Conservation (phyloP, 768 basidiomycete genomes). For the Naganishia antarctica region DNA sequence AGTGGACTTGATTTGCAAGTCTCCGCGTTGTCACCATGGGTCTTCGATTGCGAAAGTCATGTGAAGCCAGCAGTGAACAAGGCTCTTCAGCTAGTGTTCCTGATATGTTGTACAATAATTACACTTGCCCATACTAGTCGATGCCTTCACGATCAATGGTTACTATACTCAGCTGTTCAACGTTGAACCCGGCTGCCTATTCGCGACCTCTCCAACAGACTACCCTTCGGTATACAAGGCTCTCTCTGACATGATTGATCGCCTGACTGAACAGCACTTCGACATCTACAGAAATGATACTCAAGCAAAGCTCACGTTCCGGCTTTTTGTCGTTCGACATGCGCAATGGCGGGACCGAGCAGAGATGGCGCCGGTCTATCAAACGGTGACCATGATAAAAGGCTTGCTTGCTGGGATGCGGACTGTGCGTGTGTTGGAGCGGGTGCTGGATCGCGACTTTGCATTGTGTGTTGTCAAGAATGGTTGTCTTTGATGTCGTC, state of each 20-base stretch:
- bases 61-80: no score
- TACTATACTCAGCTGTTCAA: slow-evolving; percentile 1
- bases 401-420: no score
- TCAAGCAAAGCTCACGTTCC: not conserved
- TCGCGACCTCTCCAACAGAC: not conserved
- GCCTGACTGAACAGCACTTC: not conserved
- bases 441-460: slow-evolving; percentile 4
- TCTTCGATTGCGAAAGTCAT: no score
- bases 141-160: no score
- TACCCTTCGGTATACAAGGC: not conserved
- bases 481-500: not conserved
- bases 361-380: slow-evolving; percentile 1
- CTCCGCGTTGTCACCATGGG: no score
- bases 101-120: no score
- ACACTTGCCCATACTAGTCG: no score
- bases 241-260: not conserved
- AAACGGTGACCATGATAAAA: not conserved
- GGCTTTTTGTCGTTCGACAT: slow-evolving; percentile 3
- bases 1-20: no score
- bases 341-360: not conserved
- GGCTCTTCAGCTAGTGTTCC: no score
- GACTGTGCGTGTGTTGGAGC: not conserved
- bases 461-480: not conserved
- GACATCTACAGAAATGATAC: not conserved
- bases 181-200: not conserved